phyloP scores from a whole-genome alignment of 2,329 filamentous ascomycete genomes.

The Cyphellophora europaea region DNA sequence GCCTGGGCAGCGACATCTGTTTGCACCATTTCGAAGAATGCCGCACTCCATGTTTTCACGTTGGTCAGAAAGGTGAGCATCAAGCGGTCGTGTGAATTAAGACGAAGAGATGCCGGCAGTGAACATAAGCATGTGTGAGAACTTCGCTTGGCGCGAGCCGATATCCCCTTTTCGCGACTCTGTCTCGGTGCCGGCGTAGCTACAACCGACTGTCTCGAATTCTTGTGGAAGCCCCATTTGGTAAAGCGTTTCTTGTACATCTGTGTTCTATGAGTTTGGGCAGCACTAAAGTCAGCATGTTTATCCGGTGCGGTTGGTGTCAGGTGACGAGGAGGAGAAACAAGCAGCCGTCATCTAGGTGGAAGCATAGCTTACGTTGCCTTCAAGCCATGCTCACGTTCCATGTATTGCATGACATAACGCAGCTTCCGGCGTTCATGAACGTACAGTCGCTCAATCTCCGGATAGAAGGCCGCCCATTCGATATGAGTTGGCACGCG shows the following conservation, averaged over 20 bases:
- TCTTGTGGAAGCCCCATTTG: conserved; percentile 7
- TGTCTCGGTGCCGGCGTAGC: neutral
- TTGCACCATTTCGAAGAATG: conserved; percentile 4
- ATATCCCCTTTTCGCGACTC: neutral
- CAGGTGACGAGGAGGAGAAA: too few relatives aligned
- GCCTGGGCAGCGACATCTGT: neutral
- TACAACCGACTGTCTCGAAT: conserved; percentile 1
- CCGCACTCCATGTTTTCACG: conserved; percentile 2
- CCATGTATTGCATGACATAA: conserved; percentile 6
- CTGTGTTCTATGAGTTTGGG: neutral
- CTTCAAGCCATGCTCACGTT: conserved; percentile 3
- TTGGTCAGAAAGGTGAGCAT: conserved; percentile 3
- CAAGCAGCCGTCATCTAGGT: too few relatives aligned
- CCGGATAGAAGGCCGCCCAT: conserved; percentile 1
- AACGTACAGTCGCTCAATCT: conserved; percentile 4
- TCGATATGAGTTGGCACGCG: neutral
- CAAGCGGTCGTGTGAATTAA: conserved; percentile 1
- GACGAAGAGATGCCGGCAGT: neutral
- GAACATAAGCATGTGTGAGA: too few relatives aligned
- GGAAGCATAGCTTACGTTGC: conserved; percentile 3
- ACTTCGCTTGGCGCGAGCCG: neutral
- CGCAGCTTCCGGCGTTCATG: conserved; percentile 5
- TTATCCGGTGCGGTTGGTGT: neutral
- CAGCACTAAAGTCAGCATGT: neutral
- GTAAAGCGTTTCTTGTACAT: conserved; percentile 8